phyloP scores from a whole-genome alignment of 2,329 filamentous ascomycete species.

The Incumbomyces delicatus region DNA sequence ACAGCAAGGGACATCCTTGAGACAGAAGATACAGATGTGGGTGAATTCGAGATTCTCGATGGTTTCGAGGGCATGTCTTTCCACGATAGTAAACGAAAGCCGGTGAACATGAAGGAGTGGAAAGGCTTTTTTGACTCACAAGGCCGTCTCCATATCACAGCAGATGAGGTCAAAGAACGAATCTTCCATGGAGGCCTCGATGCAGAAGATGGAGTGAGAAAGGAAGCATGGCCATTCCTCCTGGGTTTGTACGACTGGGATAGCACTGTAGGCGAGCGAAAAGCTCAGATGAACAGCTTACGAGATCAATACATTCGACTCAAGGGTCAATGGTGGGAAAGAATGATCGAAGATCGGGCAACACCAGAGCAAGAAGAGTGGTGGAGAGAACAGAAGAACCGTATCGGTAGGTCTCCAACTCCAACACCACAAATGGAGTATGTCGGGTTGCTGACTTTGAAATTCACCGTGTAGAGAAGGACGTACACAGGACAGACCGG shows the following conservation, averaged over 20 bases:
- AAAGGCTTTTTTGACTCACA: slow-evolving; percentile 71
- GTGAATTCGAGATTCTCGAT: slow-evolving; percentile 90
- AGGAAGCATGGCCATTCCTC: slow-evolving; percentile 93
- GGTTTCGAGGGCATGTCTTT: slow-evolving; percentile 64
- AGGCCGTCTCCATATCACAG: slow-evolving; percentile 66
- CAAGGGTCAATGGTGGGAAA: slow-evolving; percentile 94
- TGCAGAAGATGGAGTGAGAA: slow-evolving; percentile 79
- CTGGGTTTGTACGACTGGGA: slow-evolving; percentile 91
- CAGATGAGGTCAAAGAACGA: slow-evolving; percentile 92
- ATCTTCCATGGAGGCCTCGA: slow-evolving; percentile 91
- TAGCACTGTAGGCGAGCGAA: slow-evolving; percentile 74
- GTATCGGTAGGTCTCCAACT: slow-evolving; percentile 63
- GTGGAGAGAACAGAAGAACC: slow-evolving; percentile 88
- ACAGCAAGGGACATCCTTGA: slow-evolving; percentile 86
- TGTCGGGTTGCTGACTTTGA: slow-evolving; percentile 32
- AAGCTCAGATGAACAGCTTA: slow-evolving; percentile 70
- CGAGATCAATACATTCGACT: slow-evolving; percentile 89
- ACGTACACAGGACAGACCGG: slow-evolving; percentile 93
- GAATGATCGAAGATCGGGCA: slow-evolving; percentile 70
- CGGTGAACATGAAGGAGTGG: slow-evolving; percentile 79
- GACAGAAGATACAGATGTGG: slow-evolving; percentile 87
- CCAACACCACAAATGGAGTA: too few relatives aligned
- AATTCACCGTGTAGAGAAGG: slow-evolving; percentile 67
- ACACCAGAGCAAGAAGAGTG: slow-evolving; percentile 78
- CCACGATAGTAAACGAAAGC: slow-evolving; percentile 60